phyloP scores from a whole-genome alignment of 2,329 filamentous ascomycete genomes.

The Scorias spongiosa region DNA sequence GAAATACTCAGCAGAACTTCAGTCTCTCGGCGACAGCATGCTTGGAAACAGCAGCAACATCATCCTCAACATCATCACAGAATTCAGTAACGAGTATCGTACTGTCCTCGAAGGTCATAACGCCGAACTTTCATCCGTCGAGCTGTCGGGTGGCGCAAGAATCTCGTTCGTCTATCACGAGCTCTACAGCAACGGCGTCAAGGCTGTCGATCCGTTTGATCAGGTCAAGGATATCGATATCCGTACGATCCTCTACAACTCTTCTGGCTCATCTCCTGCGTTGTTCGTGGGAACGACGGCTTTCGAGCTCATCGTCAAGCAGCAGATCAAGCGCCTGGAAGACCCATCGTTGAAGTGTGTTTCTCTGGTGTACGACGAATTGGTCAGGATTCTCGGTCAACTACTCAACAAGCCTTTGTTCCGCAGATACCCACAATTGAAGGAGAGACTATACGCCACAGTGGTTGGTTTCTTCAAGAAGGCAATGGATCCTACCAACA shows the following conservation, averaged over 20 bases:
- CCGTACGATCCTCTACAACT: slow-evolving; percentile 94
- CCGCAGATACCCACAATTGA: slow-evolving; percentile 80
- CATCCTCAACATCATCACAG: slow-evolving; percentile 94
- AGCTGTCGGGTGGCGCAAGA: slow-evolving; percentile 89
- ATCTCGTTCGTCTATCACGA: slow-evolving; percentile 99
- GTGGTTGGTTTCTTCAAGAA: slow-evolving; percentile 96
- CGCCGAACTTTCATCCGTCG: slow-evolving; percentile 82
- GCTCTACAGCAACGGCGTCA: slow-evolving; percentile 91
- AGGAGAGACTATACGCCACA: slow-evolving; percentile 90
- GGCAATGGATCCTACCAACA: slow-evolving; percentile 95
- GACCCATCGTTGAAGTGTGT: slow-evolving; percentile 97
- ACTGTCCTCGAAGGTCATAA: slow-evolving; percentile 95
- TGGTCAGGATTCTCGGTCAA: slow-evolving; percentile 87
- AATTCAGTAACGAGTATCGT: slow-evolving; percentile 95
- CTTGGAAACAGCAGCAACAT: slow-evolving; percentile 94
- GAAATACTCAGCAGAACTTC: slow-evolving; percentile 76
- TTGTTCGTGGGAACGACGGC: slow-evolving; percentile 94
- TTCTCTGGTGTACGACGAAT: slow-evolving; percentile 88
- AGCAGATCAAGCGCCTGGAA: slow-evolving; percentile 92
- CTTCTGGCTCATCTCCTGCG: slow-evolving; percentile 91
- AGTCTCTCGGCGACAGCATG: slow-evolving; percentile 77
- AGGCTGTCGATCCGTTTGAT: slow-evolving; percentile 95
- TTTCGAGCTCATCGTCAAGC: slow-evolving; percentile 98
- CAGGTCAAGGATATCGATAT: slow-evolving; percentile 96
- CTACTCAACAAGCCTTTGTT: slow-evolving; percentile 79